Evolutionary conservation across 805 yeast species (phyloP), one percentile per base, ranked within the genome.

Genomic region (Danielia oregonensis): DNA sequence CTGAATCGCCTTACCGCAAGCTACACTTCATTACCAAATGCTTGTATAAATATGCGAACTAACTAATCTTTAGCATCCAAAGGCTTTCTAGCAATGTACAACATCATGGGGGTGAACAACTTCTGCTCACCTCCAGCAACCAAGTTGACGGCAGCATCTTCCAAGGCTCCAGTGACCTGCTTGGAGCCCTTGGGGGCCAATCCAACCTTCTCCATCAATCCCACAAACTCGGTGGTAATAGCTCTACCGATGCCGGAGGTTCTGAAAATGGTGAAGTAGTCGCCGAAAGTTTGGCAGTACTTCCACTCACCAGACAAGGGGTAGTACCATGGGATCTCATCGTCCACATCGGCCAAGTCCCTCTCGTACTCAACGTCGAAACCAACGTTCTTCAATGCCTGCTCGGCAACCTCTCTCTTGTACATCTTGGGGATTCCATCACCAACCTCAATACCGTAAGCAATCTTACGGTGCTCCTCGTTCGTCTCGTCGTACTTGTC

Each of bases 401-500:
- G 65, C 59, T 80, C 83, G 24, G 98, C 98, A 52, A 86, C 96
- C 44, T 79, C 76, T 44, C 79, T 77, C 52, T 70, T 64, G 76
- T 76, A 87, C 98, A 93, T 93, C 70, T 91, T 88, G 58, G 98
- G 97, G 52, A 93, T 93, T 68, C 98, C 98, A 61, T 93, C 97
- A 58, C 98, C 98, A 44, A 91, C 76, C 71, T 93, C 98, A 50
- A 93, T 93, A 61, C 96, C 97, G 65, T 91, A 91, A 21, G 95
- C 93, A 46, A 93, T 86, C 59, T 82, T 83, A 66, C 96, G 85
- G 69, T 93, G 98, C 63, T 79, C 89, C 51, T 79, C 77, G 64
- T 86, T 87, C 39, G 64, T 65, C 66, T 85, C 95, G 59, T 93
- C 97, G 61, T 87, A 93, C 32, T 68, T 73, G 54, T 88, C 95